Base-by-base conservation (phyloP, 1,139 yeast genomes). In the Saccharomyces hybrid region DNA sequence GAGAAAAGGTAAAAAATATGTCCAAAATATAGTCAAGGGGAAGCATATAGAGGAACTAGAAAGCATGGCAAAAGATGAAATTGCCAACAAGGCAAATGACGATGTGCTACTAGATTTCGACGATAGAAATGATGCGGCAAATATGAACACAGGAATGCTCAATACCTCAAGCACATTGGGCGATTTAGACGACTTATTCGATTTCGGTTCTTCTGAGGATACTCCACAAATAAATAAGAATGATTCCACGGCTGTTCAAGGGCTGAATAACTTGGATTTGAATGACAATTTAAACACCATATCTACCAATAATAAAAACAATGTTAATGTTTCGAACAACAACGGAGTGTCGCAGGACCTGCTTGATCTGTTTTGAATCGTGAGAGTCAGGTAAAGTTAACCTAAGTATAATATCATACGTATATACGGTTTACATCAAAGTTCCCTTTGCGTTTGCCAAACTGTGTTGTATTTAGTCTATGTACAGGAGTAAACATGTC, bases 21-120 rank as follows among this genome's bases (percentile, higher is more conserved):
- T 60, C 50, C 55, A 75, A 52, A 70, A 57, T 32, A 52, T 60
- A 7, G 75, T 59, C 70, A 77, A 70, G 69, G 75, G 70, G 69
- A 79, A 68, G 62, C 86, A 81, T 47, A 77, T 90, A 54, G 91
- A 87, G 60, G 97, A 90, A 64, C 82, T 88, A 70, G 83, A 83
- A 60, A 82, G 81, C 60, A 73, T 85, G 63, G 97, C 97, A 13
- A 85, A 83, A 62, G 84, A 82, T 58, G 97, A 88, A 65, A 83
- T 86, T 55, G 82, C 85, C 53, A 78, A 76, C 55, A 82, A 80
- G 57, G 75, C 73, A 29, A 84, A 86, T 63, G 85, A 86, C 49
- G 98, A 91, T 65, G 89, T 88, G 64, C 77, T 93, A 62, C 79
- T 93, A 51, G 97, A 93, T 68, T 83, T 93, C 61, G 97, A 88